phyloP scores from a whole-genome alignment of 805 yeast genomes.

The Pichia nanzhaoensis region DNA sequence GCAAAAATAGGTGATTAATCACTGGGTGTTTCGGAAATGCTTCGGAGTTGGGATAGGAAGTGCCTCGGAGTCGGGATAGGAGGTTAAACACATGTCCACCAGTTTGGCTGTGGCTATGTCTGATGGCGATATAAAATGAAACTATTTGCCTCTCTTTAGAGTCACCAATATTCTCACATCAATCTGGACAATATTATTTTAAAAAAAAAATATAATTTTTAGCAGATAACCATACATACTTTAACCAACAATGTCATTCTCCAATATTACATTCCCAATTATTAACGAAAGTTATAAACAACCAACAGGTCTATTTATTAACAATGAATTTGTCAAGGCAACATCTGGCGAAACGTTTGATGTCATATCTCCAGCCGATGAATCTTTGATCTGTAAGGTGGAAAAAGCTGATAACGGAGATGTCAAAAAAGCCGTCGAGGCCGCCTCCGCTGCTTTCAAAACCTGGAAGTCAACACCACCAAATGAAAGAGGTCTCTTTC shows the following conservation, averaged over 20 bases:
- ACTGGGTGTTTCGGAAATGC: no score
- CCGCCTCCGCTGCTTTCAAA: slow-evolving; percentile 57
- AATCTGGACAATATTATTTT: no score
- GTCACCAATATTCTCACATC: no score
- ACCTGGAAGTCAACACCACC: slow-evolving; percentile 60
- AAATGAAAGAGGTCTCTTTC: slow-evolving; percentile 41
- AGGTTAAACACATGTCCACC: no score
- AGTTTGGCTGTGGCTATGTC: no score
- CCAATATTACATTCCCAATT: slow-evolving; percentile 53
- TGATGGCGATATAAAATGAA: no score
- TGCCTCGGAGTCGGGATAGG: no score
- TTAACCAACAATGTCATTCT: slow-evolving; percentile 12
- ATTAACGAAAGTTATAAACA: slow-evolving; percentile 50
- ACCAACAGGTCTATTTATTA: slow-evolving; percentile 55
- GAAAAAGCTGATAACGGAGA: slow-evolving; percentile 55
- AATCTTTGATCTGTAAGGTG: slow-evolving; percentile 43
- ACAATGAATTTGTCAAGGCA: slow-evolving; percentile 49
- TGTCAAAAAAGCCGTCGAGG: slow-evolving; percentile 62
- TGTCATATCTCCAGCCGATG: slow-evolving; percentile 46
- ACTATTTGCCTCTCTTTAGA: no score
- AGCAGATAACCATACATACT: not conserved
- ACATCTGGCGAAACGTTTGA: slow-evolving; percentile 44
- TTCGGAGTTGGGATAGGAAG: no score
- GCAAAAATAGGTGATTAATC: no score
- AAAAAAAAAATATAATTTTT: no score